Base-by-base conservation (phyloP, 192 early-diverging fungal genomes). In the Backusella circina region DNA sequence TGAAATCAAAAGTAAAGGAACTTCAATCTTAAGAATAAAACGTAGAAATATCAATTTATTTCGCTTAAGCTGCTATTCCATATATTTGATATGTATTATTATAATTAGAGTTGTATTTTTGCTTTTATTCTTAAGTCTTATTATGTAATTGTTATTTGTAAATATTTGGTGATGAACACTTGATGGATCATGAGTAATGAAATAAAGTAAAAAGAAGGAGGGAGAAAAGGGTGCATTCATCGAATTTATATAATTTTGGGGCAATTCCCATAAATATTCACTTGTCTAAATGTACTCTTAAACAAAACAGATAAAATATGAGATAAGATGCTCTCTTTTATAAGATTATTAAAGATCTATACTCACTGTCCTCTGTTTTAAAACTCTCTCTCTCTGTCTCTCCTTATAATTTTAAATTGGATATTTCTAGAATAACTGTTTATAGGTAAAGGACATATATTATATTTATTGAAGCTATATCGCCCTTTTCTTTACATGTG, bases 1-100 rank as follows among this genome's bases (percentile, higher is more conserved):
- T 93, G 61, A 90, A 88, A 66, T 81, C 87, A 30, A 95, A 93
- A 81, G 73, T 84, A 2, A 93, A 90, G 67, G 93, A 93, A 75
- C 87, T 95, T 72, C 85, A 86, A 71, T 72, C 75, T 13, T 79
- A 77, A 65, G 18, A 21, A 44, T 38, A 39, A 35, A 68, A 35
- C 33, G 33, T 35, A 35, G 33, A 35, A 2, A 3, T 3, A 35
- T 35, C 2, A 35, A n/a, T n/a, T n/a, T n/a, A n/a, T n/a, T n/a
- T n/a, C n/a, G n/a, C n/a, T n/a, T n/a, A n/a, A n/a, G n/a, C n/a
- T n/a, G n/a, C n/a, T n/a, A n/a, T n/a, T n/a, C n/a, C 5, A 35
- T 35, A 35, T 35, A 35, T 35, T 35, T 5, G 33, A 35, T 35
- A 35, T 35, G 33, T 35, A 35, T 35, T 3, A 35, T 35, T 5